Evolutionary conservation across 140 eudicot genomes (phyloP).

Genomic region (Flaveria floridana): DNA sequence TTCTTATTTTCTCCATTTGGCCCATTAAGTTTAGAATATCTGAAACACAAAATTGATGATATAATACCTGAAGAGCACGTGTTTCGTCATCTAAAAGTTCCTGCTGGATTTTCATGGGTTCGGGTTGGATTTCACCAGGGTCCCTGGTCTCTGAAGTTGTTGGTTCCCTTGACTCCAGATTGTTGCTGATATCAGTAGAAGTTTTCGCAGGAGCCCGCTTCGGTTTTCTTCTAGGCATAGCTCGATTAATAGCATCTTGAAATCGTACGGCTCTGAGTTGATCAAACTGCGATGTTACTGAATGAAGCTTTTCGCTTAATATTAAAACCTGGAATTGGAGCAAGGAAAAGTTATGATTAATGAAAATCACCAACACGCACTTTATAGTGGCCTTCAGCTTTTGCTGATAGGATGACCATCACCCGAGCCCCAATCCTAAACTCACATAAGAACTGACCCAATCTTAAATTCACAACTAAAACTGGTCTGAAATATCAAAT

Average conservation of each 20-base stretch:
- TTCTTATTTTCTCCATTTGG: not conserved
- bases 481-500: not conserved
- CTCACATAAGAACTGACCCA: too few relatives aligned
- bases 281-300: slow-evolving; percentile 91
- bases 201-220: slow-evolving; percentile 37
- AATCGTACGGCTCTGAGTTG: slow-evolving; percentile 86
- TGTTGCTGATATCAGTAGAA: slow-evolving; percentile 31
- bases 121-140: slow-evolving; percentile 49
- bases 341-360: slow-evolving; percentile 3
- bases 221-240: slow-evolving; percentile 79
- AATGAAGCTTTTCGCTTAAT: slow-evolving; percentile 87
- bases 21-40: not conserved
- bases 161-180: slow-evolving; percentile 25
- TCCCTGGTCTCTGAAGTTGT: slow-evolving; percentile 50
- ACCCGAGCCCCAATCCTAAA: not conserved
- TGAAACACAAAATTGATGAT: not conserved
- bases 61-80: slow-evolving; percentile 83
- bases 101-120: slow-evolving; percentile 72
- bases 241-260: slow-evolving; percentile 82
- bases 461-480: not conserved
- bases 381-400: not conserved
- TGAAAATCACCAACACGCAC: not conserved
- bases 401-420: not conserved
- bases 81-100: slow-evolving; percentile 92
- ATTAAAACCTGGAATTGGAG: slow-evolving; percentile 62